A percentile compares a stretch with the other conserved stretches of the same genome.
Evolutionary conservation across 148 eudicot species (phyloP).

Genomic region (Beta vulgaris): DNA sequence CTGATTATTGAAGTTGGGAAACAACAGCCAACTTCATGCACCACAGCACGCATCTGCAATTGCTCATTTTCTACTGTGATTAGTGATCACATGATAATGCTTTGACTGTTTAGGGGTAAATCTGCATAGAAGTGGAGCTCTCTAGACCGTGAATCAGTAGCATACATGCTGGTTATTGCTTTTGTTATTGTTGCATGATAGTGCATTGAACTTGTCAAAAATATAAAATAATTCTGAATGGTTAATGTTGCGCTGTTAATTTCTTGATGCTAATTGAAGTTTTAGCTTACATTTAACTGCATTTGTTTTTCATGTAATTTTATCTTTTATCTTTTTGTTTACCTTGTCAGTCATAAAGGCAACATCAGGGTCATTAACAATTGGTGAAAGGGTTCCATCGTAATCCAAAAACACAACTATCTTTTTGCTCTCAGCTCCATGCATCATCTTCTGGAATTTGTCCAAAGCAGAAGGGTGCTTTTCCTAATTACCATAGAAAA

Average conservation of each 20-base stretch:
- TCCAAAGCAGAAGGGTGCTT: conserved; percentile 55
- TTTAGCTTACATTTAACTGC: not conserved
- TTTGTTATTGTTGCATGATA: not conserved
- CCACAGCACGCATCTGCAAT: conserved; percentile 52
- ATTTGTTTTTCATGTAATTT: not conserved
- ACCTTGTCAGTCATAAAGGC: conserved; percentile 56
- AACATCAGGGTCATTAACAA: conserved; percentile 48
- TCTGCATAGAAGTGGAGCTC: not conserved
- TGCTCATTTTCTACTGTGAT: not conserved
- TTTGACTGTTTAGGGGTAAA: not conserved
- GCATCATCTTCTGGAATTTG: conserved; percentile 37
- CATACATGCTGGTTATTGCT: not conserved
- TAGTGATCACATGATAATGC: not conserved
- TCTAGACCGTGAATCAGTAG: not conserved
- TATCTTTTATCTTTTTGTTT: not conserved
- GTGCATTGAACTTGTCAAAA: not conserved
- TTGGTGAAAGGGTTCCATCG: conserved; percentile 57
- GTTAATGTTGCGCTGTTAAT: not conserved
- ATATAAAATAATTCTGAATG: not conserved
- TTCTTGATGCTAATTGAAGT: not conserved
- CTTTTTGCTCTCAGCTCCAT: conserved; percentile 34
- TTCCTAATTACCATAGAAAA: conserved; percentile 27
- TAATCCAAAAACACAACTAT: conserved; percentile 50
- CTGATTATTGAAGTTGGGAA: conserved; percentile 68
- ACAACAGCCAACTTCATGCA: conserved; percentile 44